Evolutionary conservation across 208 protist species (phyloP).

Genomic region (Plasmodiophora brassicae): DNA sequence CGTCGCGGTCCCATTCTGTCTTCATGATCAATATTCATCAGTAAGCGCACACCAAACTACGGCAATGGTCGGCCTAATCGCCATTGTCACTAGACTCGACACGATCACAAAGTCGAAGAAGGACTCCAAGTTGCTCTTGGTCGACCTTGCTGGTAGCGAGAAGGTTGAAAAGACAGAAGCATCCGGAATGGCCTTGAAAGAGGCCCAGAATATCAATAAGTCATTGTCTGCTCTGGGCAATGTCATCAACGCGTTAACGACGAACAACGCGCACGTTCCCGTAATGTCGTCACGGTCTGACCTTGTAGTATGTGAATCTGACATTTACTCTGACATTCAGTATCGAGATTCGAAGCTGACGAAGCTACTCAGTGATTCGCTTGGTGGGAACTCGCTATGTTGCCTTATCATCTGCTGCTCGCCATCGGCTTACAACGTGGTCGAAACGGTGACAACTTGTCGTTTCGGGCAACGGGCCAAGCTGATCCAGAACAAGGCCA

Average conservation of each 20-base stretch:
- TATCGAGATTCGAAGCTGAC: slow-evolving; percentile 63
- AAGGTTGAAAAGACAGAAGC: slow-evolving; percentile 62
- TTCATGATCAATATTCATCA: slow-evolving; percentile 59
- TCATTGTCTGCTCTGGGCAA: slow-evolving; percentile 67
- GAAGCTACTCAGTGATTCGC: slow-evolving; percentile 63
- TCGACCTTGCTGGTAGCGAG: slow-evolving; percentile 72
- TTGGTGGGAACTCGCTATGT: slow-evolving; percentile 74
- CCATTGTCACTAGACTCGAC: too few species aligned
- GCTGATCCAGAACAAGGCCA: slow-evolving; percentile 52
- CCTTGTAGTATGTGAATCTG: background rate
- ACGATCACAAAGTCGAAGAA: slow-evolving; percentile 18
- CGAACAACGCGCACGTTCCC: slow-evolving; percentile 61
- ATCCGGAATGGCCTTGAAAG: slow-evolving; percentile 56
- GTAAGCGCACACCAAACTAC: too few species aligned
- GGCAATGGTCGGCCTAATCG: too few species aligned
- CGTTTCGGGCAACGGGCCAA: slow-evolving; percentile 67
- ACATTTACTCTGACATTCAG: background rate
- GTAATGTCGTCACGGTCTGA: slow-evolving; percentile 55
- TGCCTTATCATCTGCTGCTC: slow-evolving; percentile 71
- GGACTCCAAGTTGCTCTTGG: slow-evolving; percentile 65
- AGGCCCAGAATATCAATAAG: slow-evolving; percentile 66
- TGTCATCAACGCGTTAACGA: slow-evolving; percentile 52
- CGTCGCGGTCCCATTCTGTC: slow-evolving; percentile 61
- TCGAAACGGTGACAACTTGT: slow-evolving; percentile 73
- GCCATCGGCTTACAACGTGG: slow-evolving; percentile 62